phyloP scores from a whole-genome alignment of 1,284 basidiomycete species.

The Cryptococcus sp. region DNA sequence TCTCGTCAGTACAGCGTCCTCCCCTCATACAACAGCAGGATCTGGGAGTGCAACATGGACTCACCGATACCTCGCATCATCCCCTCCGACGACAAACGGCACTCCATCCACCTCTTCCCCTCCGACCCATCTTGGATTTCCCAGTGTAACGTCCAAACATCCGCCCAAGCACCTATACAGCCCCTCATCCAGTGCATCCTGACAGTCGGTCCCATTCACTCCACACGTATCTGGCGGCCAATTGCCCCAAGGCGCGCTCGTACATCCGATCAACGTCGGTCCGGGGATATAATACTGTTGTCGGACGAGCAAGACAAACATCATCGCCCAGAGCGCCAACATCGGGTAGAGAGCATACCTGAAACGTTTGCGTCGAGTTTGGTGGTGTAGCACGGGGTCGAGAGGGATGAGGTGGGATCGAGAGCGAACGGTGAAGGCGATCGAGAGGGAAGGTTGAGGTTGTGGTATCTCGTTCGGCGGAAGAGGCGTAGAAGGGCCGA shows the following conservation, averaged over 20 bases:
- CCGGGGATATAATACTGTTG: constrained; percentile 33
- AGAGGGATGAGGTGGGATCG: background rate
- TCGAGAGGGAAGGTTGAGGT: constrained; percentile 1
- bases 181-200: constrained; percentile 12
- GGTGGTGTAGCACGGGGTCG: background rate
- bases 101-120: constrained; percentile 21
- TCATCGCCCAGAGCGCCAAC: constrained; percentile 26
- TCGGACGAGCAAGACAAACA: constrained; percentile 31
- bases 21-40: too few species aligned
- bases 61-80: constrained; percentile 28
- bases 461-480: background rate
- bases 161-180: constrained; percentile 38
- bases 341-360: constrained; percentile 16
- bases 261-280: constrained; percentile 27
- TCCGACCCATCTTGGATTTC: constrained; percentile 40
- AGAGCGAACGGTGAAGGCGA: background rate
- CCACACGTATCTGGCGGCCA: constrained; percentile 43
- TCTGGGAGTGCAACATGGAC: too few species aligned
- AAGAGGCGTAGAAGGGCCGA: constrained; percentile 3
- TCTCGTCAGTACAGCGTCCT: too few species aligned
- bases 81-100: constrained; percentile 34
- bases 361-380: background rate
- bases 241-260: constrained; percentile 25
- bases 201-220: constrained; percentile 26
- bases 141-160: constrained; percentile 28